phyloP scores from a whole-genome alignment of 73 alveolate species.

The Uronychia setigera region DNA sequence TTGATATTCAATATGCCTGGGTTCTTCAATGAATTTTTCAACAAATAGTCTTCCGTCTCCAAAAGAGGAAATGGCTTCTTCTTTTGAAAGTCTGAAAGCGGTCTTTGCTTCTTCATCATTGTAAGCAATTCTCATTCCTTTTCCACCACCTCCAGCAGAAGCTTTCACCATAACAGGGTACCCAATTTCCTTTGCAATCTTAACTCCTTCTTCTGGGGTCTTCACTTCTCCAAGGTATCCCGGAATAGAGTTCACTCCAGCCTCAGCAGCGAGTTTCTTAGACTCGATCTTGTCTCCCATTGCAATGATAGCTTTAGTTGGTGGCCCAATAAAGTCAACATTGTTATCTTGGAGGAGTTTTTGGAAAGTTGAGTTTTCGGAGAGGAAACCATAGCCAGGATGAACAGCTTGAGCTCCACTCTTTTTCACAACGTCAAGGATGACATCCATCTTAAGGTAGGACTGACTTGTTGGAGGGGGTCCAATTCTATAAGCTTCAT shows the following conservation, averaged over 20 bases:
- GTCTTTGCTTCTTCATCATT: conserved; percentile 74
- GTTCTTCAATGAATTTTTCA: conserved; percentile 93
- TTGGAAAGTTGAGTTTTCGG: conserved; percentile 79
- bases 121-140: conserved; percentile 91
- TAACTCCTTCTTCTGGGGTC: conserved; percentile 51
- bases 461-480: conserved; percentile 81
- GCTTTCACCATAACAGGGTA: conserved; percentile 95
- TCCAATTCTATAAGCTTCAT: conserved; percentile 89
- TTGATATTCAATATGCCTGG: conserved; percentile 91
- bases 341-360: conserved; percentile 64
- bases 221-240: conserved; percentile 62
- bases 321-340: conserved; percentile 76
- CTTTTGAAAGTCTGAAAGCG: conserved; percentile 79
- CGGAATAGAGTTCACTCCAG: conserved; percentile 74
- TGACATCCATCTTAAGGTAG: conserved; percentile 65
- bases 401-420: conserved; percentile 92
- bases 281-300: conserved; percentile 83
- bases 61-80: conserved; percentile 82
- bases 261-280: conserved; percentile 77
- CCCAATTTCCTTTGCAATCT: conserved; percentile 79
- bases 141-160: conserved; percentile 96
- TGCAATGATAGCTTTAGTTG: conserved; percentile 57
- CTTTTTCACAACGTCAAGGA: conserved; percentile 76
- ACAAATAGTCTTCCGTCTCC: conserved; percentile 89
- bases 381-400: conserved; percentile 97